These are phyloP conservation scores for Aureobasidium namibiae DNA, from an alignment of 2,329 filamentous ascomycete species.

Conservation along the genomic window DNA sequence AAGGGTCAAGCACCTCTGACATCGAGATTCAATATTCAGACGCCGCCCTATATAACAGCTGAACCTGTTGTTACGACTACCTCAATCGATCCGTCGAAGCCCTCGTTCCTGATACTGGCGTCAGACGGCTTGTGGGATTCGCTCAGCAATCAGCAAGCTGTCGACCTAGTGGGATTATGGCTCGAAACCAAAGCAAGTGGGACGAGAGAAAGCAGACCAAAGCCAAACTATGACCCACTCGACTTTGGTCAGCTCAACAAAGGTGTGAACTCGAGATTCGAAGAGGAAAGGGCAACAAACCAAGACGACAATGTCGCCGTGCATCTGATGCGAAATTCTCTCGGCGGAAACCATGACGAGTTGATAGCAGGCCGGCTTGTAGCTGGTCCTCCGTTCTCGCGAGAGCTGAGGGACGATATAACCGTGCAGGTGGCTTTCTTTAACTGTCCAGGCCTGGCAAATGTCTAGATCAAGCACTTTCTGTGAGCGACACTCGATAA, in stretches of 20 bases:
- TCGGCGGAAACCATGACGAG: slow-evolving; percentile 39
- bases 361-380: slow-evolving; percentile 33
- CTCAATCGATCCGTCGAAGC: slow-evolving; percentile 31
- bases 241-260: slow-evolving; percentile 34
- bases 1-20: slow-evolving; percentile 39
- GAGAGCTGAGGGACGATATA: slow-evolving; percentile 42
- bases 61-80: slow-evolving; percentile 56
- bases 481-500: too few species aligned
- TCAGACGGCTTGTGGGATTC: slow-evolving; percentile 55
- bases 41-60: slow-evolving; percentile 61
- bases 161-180: slow-evolving; percentile 46
- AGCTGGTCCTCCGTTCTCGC: slow-evolving; percentile 25
- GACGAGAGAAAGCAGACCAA: slow-evolving; percentile 16
- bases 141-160: slow-evolving; percentile 22
- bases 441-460: slow-evolving; percentile 3
- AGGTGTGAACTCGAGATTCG: slow-evolving; percentile 36
- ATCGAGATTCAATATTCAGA: slow-evolving; percentile 34
- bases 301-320: slow-evolving; percentile 43
- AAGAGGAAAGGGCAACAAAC: slow-evolving; percentile 28
- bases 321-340: slow-evolving; percentile 44
- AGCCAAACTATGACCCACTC: neutral
- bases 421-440: slow-evolving; percentile 49
- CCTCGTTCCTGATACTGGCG: slow-evolving; percentile 57
- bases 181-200: slow-evolving; percentile 29
- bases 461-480: too few species aligned